A percentile compares a stretch with the other conserved stretches of the same genome.
phyloP scores from a whole-genome alignment of 2,329 filamentous ascomycete genomes.

The Penicillium sp. region DNA sequence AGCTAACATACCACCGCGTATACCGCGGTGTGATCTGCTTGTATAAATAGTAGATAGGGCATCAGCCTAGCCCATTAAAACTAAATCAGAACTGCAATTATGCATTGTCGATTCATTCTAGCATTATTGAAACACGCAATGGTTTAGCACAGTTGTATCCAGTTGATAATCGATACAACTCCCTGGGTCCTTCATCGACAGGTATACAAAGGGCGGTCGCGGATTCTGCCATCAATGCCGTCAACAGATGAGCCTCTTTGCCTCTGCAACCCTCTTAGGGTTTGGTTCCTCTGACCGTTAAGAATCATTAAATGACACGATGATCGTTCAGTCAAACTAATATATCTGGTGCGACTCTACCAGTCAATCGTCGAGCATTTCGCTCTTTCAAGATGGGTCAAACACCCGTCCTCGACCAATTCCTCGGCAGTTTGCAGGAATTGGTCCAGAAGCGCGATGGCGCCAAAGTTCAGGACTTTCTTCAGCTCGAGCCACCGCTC shows the following conservation, averaged over 20 bases:
- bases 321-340: constrained; percentile 1
- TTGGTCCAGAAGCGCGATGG: constrained; percentile 65
- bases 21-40: too few species aligned
- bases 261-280: background rate
- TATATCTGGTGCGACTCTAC: background rate
- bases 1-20: too few species aligned
- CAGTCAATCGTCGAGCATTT: background rate
- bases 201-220: constrained; percentile 4
- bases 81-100: too few species aligned
- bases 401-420: constrained; percentile 66
- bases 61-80: background rate
- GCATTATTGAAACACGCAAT: background rate
- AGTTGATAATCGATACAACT: background rate
- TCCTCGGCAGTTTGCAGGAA: constrained; percentile 62
- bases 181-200: background rate
- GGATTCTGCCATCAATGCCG: constrained; percentile 7
- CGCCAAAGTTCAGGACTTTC: constrained; percentile 63
- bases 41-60: background rate
- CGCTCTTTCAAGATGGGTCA: constrained; percentile 6
- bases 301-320: background rate
- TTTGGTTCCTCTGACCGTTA: background rate
- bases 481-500: constrained; percentile 72
- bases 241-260: constrained; percentile 1
- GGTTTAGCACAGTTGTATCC: background rate
- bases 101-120: background rate